phyloP scores from a whole-genome alignment of 202 grass and related monocot species.

The Miscanthus sacchariflorus region DNA sequence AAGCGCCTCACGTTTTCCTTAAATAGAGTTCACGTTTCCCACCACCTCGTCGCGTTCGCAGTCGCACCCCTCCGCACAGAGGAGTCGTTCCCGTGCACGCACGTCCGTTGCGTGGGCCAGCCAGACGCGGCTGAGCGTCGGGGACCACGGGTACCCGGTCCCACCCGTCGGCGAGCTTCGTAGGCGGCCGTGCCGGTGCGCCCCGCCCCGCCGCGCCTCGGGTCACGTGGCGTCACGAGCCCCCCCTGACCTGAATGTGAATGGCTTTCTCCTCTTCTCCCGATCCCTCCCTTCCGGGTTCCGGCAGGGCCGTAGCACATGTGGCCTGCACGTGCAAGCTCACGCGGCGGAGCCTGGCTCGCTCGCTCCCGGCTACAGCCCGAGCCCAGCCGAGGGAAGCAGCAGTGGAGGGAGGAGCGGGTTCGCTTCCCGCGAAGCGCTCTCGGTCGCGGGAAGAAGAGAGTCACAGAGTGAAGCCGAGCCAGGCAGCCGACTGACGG shows the following conservation, averaged over 20 bases:
- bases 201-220: not conserved
- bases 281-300: slow-evolving; percentile 24
- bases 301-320: slow-evolving; percentile 1
- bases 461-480: not conserved
- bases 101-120: no score
- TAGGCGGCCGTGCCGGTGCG: accelerated
- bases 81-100: no score
- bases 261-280: not conserved
- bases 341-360: slow-evolving; percentile 6
- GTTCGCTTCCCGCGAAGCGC: no score
- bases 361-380: not conserved
- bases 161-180: not conserved
- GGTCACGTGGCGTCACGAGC: slow-evolving; percentile 63
- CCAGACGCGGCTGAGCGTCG: not conserved
- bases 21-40: slow-evolving; percentile 54
- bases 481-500: not conserved
- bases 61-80: no score
- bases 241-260: slow-evolving; percentile 29
- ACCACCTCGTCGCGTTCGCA: not conserved
- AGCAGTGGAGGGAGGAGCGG: no score
- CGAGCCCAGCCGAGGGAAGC: no score
- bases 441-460: no score
- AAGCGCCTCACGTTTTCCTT: slow-evolving; percentile 52
- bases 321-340: slow-evolving; percentile 42
- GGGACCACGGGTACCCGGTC: accelerated